These are phyloP conservation scores for Coemansia erecta DNA, from an alignment of 192 early-diverging fungal genomes.

Conservation along the genomic window DNA sequence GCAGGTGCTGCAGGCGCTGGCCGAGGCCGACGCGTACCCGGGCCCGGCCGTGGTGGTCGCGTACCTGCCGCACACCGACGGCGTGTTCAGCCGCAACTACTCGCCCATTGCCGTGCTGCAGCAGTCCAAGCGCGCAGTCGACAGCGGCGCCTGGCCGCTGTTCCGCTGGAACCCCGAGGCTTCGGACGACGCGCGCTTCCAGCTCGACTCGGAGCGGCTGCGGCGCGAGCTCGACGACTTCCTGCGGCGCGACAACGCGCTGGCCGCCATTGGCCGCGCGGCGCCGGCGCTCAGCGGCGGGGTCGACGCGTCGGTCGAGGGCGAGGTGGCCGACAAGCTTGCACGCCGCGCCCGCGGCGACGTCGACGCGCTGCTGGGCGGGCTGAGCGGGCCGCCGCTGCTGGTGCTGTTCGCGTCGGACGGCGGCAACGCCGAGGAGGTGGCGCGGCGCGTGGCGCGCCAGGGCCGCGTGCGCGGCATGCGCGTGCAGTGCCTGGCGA, in stretches of 20 bases:
- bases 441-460: conserved; percentile 78
- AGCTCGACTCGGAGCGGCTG: conserved; percentile 73
- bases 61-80: conserved; percentile 69
- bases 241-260: conserved; percentile 78
- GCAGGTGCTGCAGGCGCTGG: conserved; percentile 82
- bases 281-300: conserved; percentile 60
- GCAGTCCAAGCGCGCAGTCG: conserved; percentile 87
- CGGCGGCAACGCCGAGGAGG: conserved; percentile 79
- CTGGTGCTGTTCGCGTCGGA: conserved; percentile 90
- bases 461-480: conserved; percentile 85
- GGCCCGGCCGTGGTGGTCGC: conserved; percentile 90
- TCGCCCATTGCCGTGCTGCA: conserved; percentile 75
- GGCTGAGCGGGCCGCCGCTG: conserved; percentile 75
- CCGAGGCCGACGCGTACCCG: conserved; percentile 84
- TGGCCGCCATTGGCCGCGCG: conserved; percentile 72
- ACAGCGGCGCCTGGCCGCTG: conserved; percentile 88
- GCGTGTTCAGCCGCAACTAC: conserved; percentile 48
- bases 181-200: conserved; percentile 52
- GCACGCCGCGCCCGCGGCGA: conserved; percentile 66
- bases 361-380: conserved; percentile 66
- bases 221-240: conserved; percentile 72
- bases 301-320: conserved; percentile 65
- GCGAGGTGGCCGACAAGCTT: conserved; percentile 52
- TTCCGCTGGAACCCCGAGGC: conserved; percentile 90
- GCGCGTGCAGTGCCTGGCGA: conserved; percentile 68